Percentiles rank a stretch among this genome's conserved stretches.
phyloP scores from a whole-genome alignment of 148 eudicot species.

The Spergularia marina region DNA sequence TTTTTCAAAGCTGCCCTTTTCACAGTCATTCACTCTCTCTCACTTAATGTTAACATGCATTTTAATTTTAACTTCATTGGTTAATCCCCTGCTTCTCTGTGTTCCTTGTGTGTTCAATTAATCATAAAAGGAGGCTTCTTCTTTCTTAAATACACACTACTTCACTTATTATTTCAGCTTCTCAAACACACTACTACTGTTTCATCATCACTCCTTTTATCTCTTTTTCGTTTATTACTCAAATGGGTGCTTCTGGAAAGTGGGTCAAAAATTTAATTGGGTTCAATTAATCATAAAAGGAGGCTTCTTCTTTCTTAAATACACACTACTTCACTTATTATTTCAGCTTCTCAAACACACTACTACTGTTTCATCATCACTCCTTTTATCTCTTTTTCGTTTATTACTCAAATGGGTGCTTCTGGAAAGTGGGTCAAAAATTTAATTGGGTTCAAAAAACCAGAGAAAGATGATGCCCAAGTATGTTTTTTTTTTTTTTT shows the following conservation, averaged over 20 bases:
- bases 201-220: background rate
- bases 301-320: conserved; percentile 3
- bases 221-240: too few relatives aligned
- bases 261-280: conserved; percentile 60
- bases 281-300: background rate
- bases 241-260: conserved; percentile 66
- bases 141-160: background rate
- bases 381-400: background rate
- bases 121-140: background rate
- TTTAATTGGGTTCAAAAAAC: conserved; percentile 47
- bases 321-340: too few relatives aligned
- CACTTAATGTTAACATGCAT: background rate
- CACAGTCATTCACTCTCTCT: background rate
- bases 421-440: conserved; percentile 65
- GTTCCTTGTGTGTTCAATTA: background rate
- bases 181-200: too few relatives aligned
- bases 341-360: too few relatives aligned
- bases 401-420: conserved; percentile 44
- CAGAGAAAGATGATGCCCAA: conserved; percentile 35
- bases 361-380: background rate
- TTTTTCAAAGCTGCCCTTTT: conserved; percentile 1
- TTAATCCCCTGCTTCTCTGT: conserved; percentile 15
- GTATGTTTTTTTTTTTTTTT: conserved; percentile 22
- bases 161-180: too few relatives aligned
- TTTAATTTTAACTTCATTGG: conserved; percentile 4